These are phyloP conservation scores for Neurospora pannonica DNA, from an alignment of 495 filamentous ascomycete genomes.

Conservation along the genomic window DNA sequence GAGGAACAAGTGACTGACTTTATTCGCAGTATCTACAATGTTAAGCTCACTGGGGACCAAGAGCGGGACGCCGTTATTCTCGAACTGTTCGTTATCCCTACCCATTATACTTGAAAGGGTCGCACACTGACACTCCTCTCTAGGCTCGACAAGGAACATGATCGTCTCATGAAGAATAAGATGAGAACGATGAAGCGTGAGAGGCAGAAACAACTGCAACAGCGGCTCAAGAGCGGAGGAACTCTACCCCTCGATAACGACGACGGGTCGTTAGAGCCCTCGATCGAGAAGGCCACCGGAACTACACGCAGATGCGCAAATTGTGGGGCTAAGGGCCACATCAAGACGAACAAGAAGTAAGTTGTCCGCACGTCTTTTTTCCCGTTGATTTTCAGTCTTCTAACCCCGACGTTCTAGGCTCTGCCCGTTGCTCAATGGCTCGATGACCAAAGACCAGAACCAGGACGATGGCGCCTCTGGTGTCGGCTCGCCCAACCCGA, in stretches of 20 bases:
- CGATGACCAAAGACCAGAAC: conserved; percentile 60
- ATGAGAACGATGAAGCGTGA: conserved; percentile 86
- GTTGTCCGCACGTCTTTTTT: conserved; percentile 4
- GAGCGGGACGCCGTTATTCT: conserved; percentile 40
- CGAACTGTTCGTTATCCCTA: conserved; percentile 20
- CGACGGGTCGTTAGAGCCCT: conserved; percentile 38
- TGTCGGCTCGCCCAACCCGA: conserved; percentile 39
- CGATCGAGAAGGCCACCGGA: conserved; percentile 41
- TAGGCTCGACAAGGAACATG: conserved; percentile 67
- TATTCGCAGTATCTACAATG: conserved; percentile 34
- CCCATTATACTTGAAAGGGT: not conserved
- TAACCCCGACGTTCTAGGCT: conserved; percentile 47
- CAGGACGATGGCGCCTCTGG: conserved; percentile 34
- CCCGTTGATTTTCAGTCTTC: conserved; percentile 9
- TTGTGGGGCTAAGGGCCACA: conserved; percentile 90
- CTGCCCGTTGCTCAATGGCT: conserved; percentile 85
- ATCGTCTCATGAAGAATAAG: conserved; percentile 77
- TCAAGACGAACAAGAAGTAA: conserved; percentile 98
- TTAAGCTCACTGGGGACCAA: conserved; percentile 61
- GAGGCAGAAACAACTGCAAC: conserved; percentile 62
- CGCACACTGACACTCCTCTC: not conserved
- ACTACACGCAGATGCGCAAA: conserved; percentile 95
- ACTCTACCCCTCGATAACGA: conserved; percentile 17
- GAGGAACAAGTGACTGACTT: conserved; percentile 12
- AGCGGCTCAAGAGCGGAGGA: conserved; percentile 30